Conservation (phyloP, 1,284 basidiomycete genomes). For the Inonotus obliquus region DNA sequence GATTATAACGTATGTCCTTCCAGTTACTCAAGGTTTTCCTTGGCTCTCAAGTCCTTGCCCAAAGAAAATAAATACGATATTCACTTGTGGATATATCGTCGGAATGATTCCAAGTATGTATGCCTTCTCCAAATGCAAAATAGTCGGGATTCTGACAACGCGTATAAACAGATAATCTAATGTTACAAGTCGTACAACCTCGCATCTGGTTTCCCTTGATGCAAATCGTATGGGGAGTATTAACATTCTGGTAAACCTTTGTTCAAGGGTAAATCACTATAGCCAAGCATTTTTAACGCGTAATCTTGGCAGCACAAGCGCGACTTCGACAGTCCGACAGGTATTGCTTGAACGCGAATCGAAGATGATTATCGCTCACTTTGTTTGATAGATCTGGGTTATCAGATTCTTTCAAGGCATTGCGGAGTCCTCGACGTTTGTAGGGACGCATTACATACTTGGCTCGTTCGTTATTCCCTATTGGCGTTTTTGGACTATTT, state of each 20-base stretch:
- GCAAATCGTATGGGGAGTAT: constrained; percentile 60
- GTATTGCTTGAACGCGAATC: constrained; percentile 27
- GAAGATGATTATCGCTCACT: constrained; percentile 19
- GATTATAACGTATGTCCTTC: constrained; percentile 53
- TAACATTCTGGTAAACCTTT: constrained; percentile 52
- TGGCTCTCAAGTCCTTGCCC: constrained; percentile 1
- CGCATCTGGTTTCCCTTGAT: constrained; percentile 61
- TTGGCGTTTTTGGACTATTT: neutral
- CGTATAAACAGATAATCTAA: constrained; percentile 49
- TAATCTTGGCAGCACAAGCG: constrained; percentile 42
- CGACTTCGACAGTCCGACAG: constrained; percentile 51
- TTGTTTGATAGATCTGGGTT: constrained; percentile 49
- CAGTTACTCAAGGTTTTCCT: neutral
- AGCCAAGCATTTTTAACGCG: neutral
- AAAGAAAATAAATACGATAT: constrained; percentile 67
- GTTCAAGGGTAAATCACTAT: neutral
- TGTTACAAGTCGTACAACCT: constrained; percentile 57
- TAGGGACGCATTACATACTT: constrained; percentile 70
- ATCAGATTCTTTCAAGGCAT: constrained; percentile 75
- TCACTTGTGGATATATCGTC: constrained; percentile 67
- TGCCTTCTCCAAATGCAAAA: neutral
- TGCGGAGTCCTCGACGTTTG: constrained; percentile 69
- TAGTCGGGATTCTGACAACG: neutral
- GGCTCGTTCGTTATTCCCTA: constrained; percentile 48
- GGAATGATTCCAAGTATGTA: constrained; percentile 65